Conservation (phyloP, 225 moss, liverwort and hornwort genomes). For the Polytrichum commune region DNA sequence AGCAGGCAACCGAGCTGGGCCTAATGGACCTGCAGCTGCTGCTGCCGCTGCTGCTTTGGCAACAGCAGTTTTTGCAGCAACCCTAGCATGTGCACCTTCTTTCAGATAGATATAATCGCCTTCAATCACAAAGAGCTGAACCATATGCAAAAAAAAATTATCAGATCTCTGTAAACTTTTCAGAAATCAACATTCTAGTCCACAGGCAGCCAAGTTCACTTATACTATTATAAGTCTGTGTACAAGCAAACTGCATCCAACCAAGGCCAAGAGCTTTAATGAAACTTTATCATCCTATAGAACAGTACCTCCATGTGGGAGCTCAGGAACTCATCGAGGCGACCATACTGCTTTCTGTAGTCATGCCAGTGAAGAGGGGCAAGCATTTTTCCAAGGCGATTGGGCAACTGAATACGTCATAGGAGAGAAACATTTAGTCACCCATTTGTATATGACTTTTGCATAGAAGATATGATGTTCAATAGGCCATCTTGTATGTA, state of each 20-base stretch:
- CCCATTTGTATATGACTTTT: too few relatives aligned
- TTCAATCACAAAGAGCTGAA: slow-evolving; percentile 91
- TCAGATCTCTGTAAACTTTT: too few relatives aligned
- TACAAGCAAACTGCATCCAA: too few relatives aligned
- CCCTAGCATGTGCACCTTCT: slow-evolving; percentile 87
- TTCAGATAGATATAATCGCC: slow-evolving; percentile 75
- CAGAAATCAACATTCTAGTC: too few relatives aligned
- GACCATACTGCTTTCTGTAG: slow-evolving; percentile 91
- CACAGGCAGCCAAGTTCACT: too few relatives aligned
- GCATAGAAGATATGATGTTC: too few relatives aligned
- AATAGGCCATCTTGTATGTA: too few relatives aligned
- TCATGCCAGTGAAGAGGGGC: slow-evolving; percentile 96
- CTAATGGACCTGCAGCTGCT: slow-evolving; percentile 64
- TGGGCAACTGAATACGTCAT: slow-evolving; percentile 63
- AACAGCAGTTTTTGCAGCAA: slow-evolving; percentile 80
- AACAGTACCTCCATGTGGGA: slow-evolving; percentile 76
- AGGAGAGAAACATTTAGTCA: not conserved
- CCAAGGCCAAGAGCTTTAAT: too few relatives aligned
- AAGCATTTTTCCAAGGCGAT: slow-evolving; percentile 93
- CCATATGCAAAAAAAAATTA: not conserved
- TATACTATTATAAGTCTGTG: too few relatives aligned
- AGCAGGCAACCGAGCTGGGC: slow-evolving; percentile 52
- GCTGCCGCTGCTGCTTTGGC: slow-evolving; percentile 82
- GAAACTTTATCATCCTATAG: too few relatives aligned
- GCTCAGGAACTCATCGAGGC: slow-evolving; percentile 91